phyloP scores from a whole-genome alignment of 106 monocot genomes.

The Dactylorhiza incarnata region DNA sequence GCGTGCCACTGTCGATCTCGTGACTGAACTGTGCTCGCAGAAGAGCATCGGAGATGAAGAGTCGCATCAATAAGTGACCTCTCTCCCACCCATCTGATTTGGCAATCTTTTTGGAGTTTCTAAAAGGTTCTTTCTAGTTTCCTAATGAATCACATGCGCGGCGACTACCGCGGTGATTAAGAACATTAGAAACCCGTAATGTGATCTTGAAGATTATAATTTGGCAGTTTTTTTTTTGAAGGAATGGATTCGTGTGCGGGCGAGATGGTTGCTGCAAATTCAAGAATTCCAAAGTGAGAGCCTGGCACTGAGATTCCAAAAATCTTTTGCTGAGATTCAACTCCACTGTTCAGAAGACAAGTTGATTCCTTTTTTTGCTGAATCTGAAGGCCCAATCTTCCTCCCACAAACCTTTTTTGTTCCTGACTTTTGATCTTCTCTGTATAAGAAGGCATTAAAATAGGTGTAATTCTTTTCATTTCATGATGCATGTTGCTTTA shows the following conservation, averaged over 20 bases:
- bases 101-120: no score
- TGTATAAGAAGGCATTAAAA: neutral
- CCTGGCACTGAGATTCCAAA: neutral
- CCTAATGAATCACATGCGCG: neutral
- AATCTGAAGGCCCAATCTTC: neutral
- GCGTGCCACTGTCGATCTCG: neutral
- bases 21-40: neutral
- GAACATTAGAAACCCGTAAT: neutral
- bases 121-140: neutral
- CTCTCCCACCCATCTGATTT: no score
- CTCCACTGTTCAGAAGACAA: neutral
- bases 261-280: neutral
- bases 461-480: no score
- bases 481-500: no score
- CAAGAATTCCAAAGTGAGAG: neutral
- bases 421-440: neutral
- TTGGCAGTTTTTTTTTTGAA: neutral
- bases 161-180: neutral
- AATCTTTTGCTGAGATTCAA: neutral
- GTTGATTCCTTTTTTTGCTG: neutral
- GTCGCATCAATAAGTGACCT: neutral
- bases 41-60: slow-evolving; percentile 1
- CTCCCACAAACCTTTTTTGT: no score
- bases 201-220: neutral
- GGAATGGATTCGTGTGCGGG: neutral